Evolutionary conservation across 305 asterid genomes (phyloP).

Genomic region (Salvia sclarea): DNA sequence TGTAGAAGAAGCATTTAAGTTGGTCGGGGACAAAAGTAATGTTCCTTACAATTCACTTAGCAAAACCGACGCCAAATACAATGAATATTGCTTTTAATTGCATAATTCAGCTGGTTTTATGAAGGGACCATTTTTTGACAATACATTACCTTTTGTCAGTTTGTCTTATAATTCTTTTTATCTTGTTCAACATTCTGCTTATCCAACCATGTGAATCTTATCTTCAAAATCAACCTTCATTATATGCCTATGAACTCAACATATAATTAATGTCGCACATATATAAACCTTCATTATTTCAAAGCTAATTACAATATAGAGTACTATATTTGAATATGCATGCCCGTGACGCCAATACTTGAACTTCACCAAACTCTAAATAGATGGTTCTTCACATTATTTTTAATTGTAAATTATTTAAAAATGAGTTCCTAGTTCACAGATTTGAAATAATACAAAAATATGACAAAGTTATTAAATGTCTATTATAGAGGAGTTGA

Average conservation of each 20-base stretch:
- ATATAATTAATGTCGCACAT: too few species aligned
- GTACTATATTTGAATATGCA: too few species aligned
- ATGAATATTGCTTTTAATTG: constrained; percentile 17
- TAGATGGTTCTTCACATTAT: too few species aligned
- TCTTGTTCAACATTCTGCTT: not conserved
- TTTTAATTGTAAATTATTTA: too few species aligned
- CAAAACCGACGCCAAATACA: constrained; percentile 14
- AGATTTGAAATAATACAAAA: not conserved
- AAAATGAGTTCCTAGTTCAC: not conserved
- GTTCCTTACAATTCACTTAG: not conserved
- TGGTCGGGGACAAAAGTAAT: not conserved
- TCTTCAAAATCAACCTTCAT: too few species aligned
- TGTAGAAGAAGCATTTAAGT: not conserved
- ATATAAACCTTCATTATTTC: too few species aligned
- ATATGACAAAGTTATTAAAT: not conserved
- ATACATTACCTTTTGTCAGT: not conserved
- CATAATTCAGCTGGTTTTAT: not conserved
- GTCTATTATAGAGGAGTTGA: not conserved
- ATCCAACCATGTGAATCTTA: not conserved
- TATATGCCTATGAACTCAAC: too few species aligned
- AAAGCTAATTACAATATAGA: too few species aligned
- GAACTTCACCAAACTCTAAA: too few species aligned
- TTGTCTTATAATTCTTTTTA: not conserved
- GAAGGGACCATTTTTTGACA: constrained; percentile 19
- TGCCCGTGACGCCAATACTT: too few species aligned